A percentile compares a stretch with the other conserved stretches of the same genome.
phyloP scores from a whole-genome alignment of 768 basidiomycete species.

The Serendipita sp. region DNA sequence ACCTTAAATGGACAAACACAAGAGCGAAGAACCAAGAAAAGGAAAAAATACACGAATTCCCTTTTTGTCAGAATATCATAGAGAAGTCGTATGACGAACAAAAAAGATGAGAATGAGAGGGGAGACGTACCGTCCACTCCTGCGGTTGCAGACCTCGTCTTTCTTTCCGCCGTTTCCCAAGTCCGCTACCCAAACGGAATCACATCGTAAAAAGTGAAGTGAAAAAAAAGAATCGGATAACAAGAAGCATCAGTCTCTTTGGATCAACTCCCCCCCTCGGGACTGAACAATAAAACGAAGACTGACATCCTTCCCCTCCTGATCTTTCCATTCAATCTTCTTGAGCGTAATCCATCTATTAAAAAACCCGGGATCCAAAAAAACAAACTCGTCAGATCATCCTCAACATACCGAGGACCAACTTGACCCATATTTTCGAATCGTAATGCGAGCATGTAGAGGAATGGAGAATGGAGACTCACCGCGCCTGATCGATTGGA shows the following conservation, averaged over 20 bases:
- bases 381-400: not conserved
- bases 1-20: constrained; percentile 27
- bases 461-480: not conserved
- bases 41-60: no score
- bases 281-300: not conserved
- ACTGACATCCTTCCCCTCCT: constrained; percentile 53
- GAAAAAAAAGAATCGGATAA: not conserved
- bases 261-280: not conserved
- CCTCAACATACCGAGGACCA: not conserved
- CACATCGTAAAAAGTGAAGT: not conserved
- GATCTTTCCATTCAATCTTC: constrained; percentile 65
- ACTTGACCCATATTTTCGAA: not conserved
- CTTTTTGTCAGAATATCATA: not conserved
- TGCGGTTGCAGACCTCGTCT: constrained; percentile 48
- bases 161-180: constrained; percentile 86
- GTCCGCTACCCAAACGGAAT: constrained; percentile 30
- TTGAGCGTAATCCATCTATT: constrained; percentile 72
- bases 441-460: not conserved
- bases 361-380: not conserved
- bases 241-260: not conserved
- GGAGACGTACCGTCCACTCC: constrained; percentile 56
- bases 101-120: not conserved
- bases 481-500: constrained; percentile 15
- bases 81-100: not conserved
- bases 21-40: not conserved